phyloP scores from a whole-genome alignment of 306 rosid species.

The Vicia villosa region DNA sequence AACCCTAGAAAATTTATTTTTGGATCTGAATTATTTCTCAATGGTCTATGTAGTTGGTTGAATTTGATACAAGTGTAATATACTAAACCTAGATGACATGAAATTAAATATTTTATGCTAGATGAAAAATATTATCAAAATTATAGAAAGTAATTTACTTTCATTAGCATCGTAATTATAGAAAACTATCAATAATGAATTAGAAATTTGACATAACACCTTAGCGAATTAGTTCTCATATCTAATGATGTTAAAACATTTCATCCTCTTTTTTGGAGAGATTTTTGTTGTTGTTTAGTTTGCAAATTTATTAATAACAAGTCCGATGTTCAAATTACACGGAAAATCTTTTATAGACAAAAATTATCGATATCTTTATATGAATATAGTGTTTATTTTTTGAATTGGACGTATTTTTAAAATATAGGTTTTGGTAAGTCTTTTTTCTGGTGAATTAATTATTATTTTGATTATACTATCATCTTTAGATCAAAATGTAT shows the following conservation, averaged over 20 bases:
- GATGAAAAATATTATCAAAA: slow-evolving; percentile 12
- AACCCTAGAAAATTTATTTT: slow-evolving; percentile 45
- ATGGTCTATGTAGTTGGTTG: not conserved
- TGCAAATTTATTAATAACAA: too few relatives aligned
- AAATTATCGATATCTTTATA: too few relatives aligned
- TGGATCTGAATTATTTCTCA: slow-evolving; percentile 24
- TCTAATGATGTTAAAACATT: slow-evolving; percentile 18
- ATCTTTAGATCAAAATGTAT: too few relatives aligned
- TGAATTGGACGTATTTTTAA: too few relatives aligned
- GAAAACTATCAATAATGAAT: too few relatives aligned
- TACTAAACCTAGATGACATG: slow-evolving; percentile 31
- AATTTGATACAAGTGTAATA: slow-evolving; percentile 21
- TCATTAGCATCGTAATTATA: not conserved
- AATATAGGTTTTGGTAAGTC: too few relatives aligned
- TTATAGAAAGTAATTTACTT: not conserved
- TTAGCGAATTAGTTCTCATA: slow-evolving; percentile 13
- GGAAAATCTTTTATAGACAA: too few relatives aligned
- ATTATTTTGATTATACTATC: not conserved
- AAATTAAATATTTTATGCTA: not conserved
- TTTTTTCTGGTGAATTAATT: too few relatives aligned
- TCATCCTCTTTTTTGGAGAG: not conserved
- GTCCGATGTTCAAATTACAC: too few relatives aligned
- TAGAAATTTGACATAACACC: not conserved
- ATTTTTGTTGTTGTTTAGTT: not conserved
- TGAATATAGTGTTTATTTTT: too few relatives aligned